Evolutionary conservation across 2,329 filamentous ascomycete genomes (phyloP), one percentile per base, ranked within the genome.

Genomic region (Phialophora tarda): DNA sequence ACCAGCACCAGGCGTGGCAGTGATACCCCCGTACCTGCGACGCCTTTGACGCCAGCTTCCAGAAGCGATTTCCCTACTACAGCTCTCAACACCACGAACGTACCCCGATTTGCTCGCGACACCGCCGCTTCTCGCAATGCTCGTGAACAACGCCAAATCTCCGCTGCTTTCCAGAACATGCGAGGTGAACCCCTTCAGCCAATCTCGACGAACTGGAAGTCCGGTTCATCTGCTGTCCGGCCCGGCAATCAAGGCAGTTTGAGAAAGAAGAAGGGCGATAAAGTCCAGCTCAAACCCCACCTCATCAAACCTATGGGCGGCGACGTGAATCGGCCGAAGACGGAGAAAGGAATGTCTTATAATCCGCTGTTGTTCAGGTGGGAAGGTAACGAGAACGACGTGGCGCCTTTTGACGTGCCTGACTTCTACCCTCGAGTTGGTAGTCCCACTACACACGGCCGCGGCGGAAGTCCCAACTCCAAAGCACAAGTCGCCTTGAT

Each of bases 271-370:
- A 84, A 80, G 60, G 68, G 62, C 30, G 59, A 65, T 7, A 70
- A 70, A 38, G 41, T 63, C 2, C 84, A 85, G 24, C 86, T 89
- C 70, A 95, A 94, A 77, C 95, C 95, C 63, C 91, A 94, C 72
- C 83, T 99, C 68, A 98, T 98, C 75, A 90, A 93, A 66, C 92
- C 93, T 69, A 85, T 97, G 76, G 87, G 87, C 24, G 88, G 86
- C 71, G 84, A 85, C 47, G 85, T 88, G 67, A 91, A 90, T 73
- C 89, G 92, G 72, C 84, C 90, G 38, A 96, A 94, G 94, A 92
- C 89, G 74, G 86, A 97, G 67, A 95, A 97, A 78, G 95, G 94
- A 70, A 99, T 99, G 95, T 89, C 88, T 62, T 99, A 97, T 77
- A 98, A 99, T 75, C 92, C 95, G 6, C 83, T 85, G 30, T 91